Evolutionary conservation across 257 asterid genomes (phyloP), one percentile per base, ranked within the genome.

Genomic region (Nicotiana attenuata): DNA sequence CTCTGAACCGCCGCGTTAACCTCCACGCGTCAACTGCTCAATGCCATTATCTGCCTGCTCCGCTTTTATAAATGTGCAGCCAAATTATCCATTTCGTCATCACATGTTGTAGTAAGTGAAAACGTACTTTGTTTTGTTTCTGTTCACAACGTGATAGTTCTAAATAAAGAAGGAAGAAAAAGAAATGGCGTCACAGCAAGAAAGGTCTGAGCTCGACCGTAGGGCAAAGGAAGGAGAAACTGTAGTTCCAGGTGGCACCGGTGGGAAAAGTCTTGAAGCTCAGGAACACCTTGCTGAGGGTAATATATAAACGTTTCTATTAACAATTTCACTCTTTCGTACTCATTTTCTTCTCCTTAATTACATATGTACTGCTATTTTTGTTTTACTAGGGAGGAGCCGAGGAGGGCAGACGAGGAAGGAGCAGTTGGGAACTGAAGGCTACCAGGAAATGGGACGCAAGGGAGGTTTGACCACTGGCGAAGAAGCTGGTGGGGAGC

Each of bases 221-320:
- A 85, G 80, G 87, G 95, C 95, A 0, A 86, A 76, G 77, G 89
- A 87, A 20, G 93, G 95, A 19, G 90, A 91, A 88, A 90, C 91
- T 10, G 93, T 91, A 59, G 86, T 91, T 2, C 92, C 93, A 10
- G 93, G 91, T 9, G 95, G 93, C 31, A 90, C 93, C 50, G 93
- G 92, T 56, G 92, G 93, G 10, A 90, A 88, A 52, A 89, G 87
- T 82, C 90, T 91, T 1, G 90, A 88, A 87, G 95, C 91, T 5
- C 95, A 91, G 57, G 88, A 91, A n/a, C 91, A 87, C 87, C 93
- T 91, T 60, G 93, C 95, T 24, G 91, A 90, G 81, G 93, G 93
- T 86, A 35, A n/a, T 86, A 33, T 17, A 5, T 35, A 9, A 35
- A 35, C 45, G 1, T 38, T n/a, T n/a, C n/a, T 8, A 35, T 0